phyloP scores from a whole-genome alignment of 331 rosid species.

The Malus hybrid region DNA sequence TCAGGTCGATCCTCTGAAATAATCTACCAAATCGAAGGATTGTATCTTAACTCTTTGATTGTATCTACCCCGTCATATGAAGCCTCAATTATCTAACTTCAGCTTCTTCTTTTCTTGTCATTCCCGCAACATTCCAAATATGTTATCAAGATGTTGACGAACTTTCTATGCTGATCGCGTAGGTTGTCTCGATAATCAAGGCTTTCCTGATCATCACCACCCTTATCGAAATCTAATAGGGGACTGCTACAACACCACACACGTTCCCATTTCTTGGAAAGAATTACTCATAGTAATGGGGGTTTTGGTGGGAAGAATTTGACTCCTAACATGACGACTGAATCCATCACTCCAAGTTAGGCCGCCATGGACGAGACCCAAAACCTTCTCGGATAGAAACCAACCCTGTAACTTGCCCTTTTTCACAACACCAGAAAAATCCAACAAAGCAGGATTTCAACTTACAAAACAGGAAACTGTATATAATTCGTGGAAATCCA shows the following conservation, averaged over 20 bases:
- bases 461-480: neutral
- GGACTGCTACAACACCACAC: neutral
- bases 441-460: neutral
- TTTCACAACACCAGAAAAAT: neutral
- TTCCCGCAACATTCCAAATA: neutral
- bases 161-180: neutral
- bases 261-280: neutral
- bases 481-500: no score
- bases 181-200: neutral
- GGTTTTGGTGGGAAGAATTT: neutral
- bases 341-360: constrained; percentile 4
- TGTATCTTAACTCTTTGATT: neutral
- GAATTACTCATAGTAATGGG: neutral
- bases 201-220: no score
- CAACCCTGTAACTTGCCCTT: neutral
- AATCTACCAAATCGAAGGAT: neutral
- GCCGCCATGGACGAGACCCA: neutral
- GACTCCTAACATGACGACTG: neutral
- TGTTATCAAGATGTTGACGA: neutral
- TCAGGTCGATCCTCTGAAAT: no score
- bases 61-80: neutral
- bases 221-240: neutral
- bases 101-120: neutral
- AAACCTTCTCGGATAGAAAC: neutral
- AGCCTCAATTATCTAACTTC: neutral